These are phyloP conservation scores for Agrocybe praecox DNA, from an alignment of 768 basidiomycete species.

Conservation along the genomic window DNA sequence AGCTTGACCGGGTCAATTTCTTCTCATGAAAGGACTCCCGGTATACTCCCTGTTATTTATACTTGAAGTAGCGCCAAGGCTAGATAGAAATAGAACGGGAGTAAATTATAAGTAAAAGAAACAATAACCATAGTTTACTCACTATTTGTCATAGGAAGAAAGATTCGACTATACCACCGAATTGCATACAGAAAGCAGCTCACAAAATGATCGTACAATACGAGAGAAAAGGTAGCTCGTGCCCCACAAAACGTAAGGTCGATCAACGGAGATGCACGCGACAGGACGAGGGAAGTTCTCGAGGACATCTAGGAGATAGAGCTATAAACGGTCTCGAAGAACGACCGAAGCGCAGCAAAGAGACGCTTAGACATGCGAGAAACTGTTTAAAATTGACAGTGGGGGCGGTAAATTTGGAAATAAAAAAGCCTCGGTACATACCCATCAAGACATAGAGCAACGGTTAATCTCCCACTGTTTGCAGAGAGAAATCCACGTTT, in stretches of 20 bases:
- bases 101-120: not conserved
- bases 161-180: too few species aligned
- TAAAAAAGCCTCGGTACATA: not conserved
- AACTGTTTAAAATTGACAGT: not conserved
- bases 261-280: too few species aligned
- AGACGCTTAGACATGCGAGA: slow-evolving; percentile 3
- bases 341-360: slow-evolving; percentile 6
- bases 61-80: not conserved
- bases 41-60: not conserved
- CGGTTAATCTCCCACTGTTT: not conserved
- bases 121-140: too few species aligned
- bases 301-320: too few species aligned
- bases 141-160: too few species aligned
- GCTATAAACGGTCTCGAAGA: not conserved
- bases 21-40: slow-evolving; percentile 11
- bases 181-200: too few species aligned
- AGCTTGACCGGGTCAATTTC: slow-evolving; percentile 8
- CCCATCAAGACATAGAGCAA: not conserved
- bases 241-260: too few species aligned
- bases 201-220: too few species aligned
- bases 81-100: not conserved
- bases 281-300: too few species aligned
- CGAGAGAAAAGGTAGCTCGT: too few species aligned
- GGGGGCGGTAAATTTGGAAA: not conserved
- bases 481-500: not conserved